Base-by-base conservation (phyloP, 352 stramenopile genomes). In the Globisporangium paddicum region DNA sequence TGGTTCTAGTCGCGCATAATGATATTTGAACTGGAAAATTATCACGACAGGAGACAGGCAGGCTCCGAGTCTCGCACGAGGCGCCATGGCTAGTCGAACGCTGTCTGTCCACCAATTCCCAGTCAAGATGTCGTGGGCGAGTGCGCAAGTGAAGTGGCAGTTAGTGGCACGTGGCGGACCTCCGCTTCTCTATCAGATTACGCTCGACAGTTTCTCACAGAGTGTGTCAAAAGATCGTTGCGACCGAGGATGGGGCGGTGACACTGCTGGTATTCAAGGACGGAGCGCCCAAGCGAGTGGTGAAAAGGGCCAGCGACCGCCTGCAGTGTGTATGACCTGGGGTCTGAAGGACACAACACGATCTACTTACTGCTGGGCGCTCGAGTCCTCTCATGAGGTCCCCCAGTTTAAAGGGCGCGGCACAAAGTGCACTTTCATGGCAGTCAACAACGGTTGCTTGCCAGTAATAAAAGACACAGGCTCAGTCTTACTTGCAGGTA, bases 331-430 rank as follows among this genome's bases (percentile, higher is more conserved):
- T 54, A n/a, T n/a, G 5, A 67, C 44, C 19, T 79, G 64, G 64
- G 74, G 68, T 11, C 52, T 82, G 0, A 34, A 73, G 1, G 68
- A 72, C 1, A 68, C 25, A 63, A 28, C 19, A 47, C 64, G 0
- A 66, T 90, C 45, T 58, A 68, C 14, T 78, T n/a, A n/a, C n/a
- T n/a, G 71, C 28, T 87, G 70, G 76, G 55, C 87, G 7, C 67
- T 69, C 0, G 65, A 73, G 11, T 25, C 67, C 8, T 70, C 66
- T 2, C 66, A 58, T 40, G 75, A 86, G 30, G 58, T 90, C 5
- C 65, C 63, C 6, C 68, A 55, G 9, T 71, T 90, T 35, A 42
- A 73, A 16, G 67, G 73, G 5, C 48, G 59, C 3, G 64, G 52
- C 18, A 25, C 52, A 16, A 23, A 18, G 0, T 86, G 78, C 23